These are phyloP conservation scores for Chalaropsis thielavioides DNA, from an alignment of 2,329 filamentous ascomycete species.

Conservation along the genomic window DNA sequence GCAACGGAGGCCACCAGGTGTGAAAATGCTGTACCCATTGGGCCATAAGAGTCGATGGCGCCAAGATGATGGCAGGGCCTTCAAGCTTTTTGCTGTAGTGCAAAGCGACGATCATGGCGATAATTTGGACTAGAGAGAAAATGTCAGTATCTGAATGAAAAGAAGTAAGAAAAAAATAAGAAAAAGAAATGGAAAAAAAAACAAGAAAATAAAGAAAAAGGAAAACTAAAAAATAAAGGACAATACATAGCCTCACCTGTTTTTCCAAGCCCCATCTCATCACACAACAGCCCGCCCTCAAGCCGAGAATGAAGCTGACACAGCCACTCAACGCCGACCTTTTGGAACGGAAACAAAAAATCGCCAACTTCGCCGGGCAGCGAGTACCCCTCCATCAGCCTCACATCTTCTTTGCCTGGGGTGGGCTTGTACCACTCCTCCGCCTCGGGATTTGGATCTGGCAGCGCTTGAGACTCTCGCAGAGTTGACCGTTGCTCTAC, in stretches of 20 bases:
- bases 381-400: conserved; percentile 59
- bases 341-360: conserved; percentile 90
- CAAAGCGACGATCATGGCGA: conserved; percentile 72
- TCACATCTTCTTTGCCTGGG: conserved; percentile 63
- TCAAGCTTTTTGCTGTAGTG: conserved; percentile 80
- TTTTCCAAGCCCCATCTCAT: conserved; percentile 98
- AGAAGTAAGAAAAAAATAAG: neutral
- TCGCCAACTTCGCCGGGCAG: conserved; percentile 88
- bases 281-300: conserved; percentile 86
- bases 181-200: neutral
- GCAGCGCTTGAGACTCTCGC: conserved; percentile 22
- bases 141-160: conserved; percentile 6
- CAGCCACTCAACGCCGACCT: conserved; percentile 92
- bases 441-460: conserved; percentile 27
- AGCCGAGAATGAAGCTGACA: conserved; percentile 80
- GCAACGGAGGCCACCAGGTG: conserved; percentile 96
- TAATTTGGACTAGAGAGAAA: conserved; percentile 34
- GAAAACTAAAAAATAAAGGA: neutral
- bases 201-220: neutral
- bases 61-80: conserved; percentile 80
- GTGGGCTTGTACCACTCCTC: conserved; percentile 75
- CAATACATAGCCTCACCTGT: conserved; percentile 33
- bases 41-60: conserved; percentile 83
- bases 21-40: conserved; percentile 99
- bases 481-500: conserved; percentile 25